Evolutionary conservation across 495 filamentous ascomycete genomes (phyloP), one percentile per base, ranked within the genome.

Genomic region (Articulospora tetracladia): DNA sequence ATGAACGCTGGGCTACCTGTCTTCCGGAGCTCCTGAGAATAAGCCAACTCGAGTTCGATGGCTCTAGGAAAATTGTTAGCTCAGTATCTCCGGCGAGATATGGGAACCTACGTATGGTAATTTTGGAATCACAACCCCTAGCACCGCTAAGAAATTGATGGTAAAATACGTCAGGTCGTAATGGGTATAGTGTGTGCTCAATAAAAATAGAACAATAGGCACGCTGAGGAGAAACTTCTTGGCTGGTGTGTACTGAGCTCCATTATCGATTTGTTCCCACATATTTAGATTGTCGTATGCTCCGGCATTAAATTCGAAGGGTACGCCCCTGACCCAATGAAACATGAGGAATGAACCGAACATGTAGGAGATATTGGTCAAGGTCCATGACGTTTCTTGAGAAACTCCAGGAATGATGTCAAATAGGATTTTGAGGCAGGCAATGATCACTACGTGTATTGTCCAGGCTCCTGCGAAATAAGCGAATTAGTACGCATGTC

Each of bases 211-310:
- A 61, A 92, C 82, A 62, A 98, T 92, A 28, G 94, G 94, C 50
- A 97, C 94, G 60, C 86, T 91, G 66, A 98, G 84, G 60, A 98
- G 76, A 74, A 97, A 98, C 74, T 98, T 98, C 83, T 98, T 98
- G 57, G 94, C 86, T 13, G 94, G 94, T 4, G 94, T 98, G 77
- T 97, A 98, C 71, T 98, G 94, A 72, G 94, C 94, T 27, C 94
- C 94, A 68, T 98, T 94, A 77, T 98, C 94, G 70, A 98, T 98
- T 79, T 98, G 94, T 79, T 98, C 94, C 94, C 94, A 98, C 93
- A 98, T 97, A 76, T 97, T 98, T 65, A 98, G 82, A 71, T 98
- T 97, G 75, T 98, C 94, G 78, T 97, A 98, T 60, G 94, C 94
- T 52, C 94, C 94, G n/a, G 91, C 86, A 72, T 98, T 97, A 82